Base-by-base conservation (phyloP, 1,284 basidiomycete species). In the Pulveroboletus sp. region DNA sequence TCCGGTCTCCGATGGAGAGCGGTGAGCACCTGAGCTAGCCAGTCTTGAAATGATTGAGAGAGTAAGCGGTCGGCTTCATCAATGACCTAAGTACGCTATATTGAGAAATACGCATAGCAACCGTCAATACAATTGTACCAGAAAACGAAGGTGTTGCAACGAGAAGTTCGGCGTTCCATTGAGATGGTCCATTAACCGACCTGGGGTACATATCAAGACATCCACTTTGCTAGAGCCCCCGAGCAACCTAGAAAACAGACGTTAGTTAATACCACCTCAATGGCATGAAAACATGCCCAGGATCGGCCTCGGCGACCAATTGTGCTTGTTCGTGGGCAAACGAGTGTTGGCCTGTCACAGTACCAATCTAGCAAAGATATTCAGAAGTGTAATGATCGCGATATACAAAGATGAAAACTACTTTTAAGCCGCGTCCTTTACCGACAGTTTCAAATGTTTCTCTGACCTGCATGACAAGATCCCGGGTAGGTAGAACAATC, bases 11-110 rank as follows among this genome's bases (percentile, higher is more conserved):
- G 82, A 29, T 83, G 81, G 7, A 86, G 88, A 11, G 91, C 91
- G 2, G 81, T 75, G 9, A 96, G 77, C 5, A 97, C 89, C 65
- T 87, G 87, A 14, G 83, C 81, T 3, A 97, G 77, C 96, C 96
- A 99, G 67, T 95, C 91, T 73, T 98, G 94, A 75, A 98, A 98
- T 2, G 92, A 94, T 71, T 98, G 95, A 9, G 91, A 91, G 6
- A 99, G 81, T 4, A 99, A 81, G 24, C 96, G 84, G 71, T 99
- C 97, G 0, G 97, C 97, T 77, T 99, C 97, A 71, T 99, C 97
- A 55, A 99, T 94, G 20, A 99, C 87, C 92, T 95, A 60, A 4
- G 18, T 50, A 22, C 22, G 28, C 48, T 22, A 22, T 38, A 15
- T 47, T 62, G 9, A 62, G 29, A 46, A 60, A 25, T 51, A 53